These are phyloP conservation scores for Suillus spraguei DNA, from an alignment of 768 basidiomycete species.

Conservation along the genomic window DNA sequence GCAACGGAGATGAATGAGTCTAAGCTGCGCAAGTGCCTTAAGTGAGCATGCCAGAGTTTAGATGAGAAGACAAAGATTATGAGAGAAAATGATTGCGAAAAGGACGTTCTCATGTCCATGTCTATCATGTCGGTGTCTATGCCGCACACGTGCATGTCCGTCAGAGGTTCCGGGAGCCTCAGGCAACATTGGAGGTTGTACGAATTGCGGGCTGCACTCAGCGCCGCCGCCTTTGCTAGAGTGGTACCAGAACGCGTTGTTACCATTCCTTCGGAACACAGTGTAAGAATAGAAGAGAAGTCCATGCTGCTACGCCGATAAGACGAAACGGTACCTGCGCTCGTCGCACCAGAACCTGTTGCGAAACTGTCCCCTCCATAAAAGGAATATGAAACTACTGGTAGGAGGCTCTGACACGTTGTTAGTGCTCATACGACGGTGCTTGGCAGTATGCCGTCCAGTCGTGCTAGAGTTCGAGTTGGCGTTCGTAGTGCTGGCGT, in stretches of 20 bases:
- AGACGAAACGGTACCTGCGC: conserved; percentile 46
- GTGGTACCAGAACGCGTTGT: conserved; percentile 75
- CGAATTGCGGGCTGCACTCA: conserved; percentile 54
- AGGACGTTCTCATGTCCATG: conserved; percentile 32
- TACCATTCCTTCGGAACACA: conserved; percentile 57
- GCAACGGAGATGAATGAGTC: not conserved
- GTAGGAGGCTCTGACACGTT: conserved; percentile 54
- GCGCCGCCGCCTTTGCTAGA: conserved; percentile 73
- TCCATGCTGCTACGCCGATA: conserved; percentile 70
- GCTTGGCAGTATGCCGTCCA: conserved; percentile 53
- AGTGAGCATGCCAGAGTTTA: not conserved
- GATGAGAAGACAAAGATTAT: not conserved
- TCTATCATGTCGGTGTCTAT: not conserved
- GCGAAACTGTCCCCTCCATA: conserved; percentile 55
- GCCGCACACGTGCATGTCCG: not conserved
- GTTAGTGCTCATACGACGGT: conserved; percentile 70
- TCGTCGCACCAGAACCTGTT: conserved; percentile 48
- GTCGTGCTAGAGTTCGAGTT: not conserved
- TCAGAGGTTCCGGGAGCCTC: not conserved
- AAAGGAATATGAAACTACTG: conserved; percentile 63
- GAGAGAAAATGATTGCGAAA: not conserved
- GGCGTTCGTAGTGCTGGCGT: not conserved
- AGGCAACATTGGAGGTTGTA: conserved; percentile 74
- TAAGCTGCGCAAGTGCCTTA: not conserved
- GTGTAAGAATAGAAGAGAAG: conserved; percentile 55